These are phyloP conservation scores for Thuidium tamariscinum DNA, from an alignment of 225 moss, liverwort and hornwort genomes.

Conservation along the genomic window DNA sequence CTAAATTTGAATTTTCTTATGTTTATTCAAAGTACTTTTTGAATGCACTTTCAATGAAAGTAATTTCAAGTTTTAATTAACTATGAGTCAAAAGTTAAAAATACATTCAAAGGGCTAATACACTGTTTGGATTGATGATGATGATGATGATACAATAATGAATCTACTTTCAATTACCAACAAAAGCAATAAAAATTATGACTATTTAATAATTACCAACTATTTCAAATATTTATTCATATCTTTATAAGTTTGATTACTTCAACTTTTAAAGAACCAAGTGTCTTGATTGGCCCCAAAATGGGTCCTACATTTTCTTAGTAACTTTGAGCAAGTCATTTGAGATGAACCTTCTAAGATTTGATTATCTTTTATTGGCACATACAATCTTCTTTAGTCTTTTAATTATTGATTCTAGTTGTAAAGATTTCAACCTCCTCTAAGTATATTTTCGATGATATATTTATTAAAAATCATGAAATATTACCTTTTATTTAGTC, in stretches of 20 bases:
- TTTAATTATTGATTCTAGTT: not conserved
- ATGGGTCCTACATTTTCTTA: not conserved
- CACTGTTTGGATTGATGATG: no score
- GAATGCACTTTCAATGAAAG: no score
- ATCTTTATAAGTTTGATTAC: accelerated
- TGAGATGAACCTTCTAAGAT: accelerated
- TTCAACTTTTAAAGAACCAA: accelerated
- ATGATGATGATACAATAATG: no score
- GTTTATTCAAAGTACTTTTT: no score
- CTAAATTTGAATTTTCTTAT: no score
- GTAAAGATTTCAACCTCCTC: not conserved
- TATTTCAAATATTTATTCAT: not conserved
- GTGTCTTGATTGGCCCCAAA: no score
- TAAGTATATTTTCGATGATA: accelerated
- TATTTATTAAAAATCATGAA: not conserved
- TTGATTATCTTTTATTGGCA: not conserved
- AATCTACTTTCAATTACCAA: not conserved
- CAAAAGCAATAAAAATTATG: not conserved
- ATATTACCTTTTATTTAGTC: no score
- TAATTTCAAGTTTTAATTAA: no score
- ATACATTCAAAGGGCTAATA: no score
- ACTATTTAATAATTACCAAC: not conserved
- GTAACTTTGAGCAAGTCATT: not conserved
- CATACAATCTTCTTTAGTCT: accelerated
- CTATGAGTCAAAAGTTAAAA: no score